Conservation (phyloP, 495 filamentous ascomycete genomes). For the Aspergillus affinis region DNA sequence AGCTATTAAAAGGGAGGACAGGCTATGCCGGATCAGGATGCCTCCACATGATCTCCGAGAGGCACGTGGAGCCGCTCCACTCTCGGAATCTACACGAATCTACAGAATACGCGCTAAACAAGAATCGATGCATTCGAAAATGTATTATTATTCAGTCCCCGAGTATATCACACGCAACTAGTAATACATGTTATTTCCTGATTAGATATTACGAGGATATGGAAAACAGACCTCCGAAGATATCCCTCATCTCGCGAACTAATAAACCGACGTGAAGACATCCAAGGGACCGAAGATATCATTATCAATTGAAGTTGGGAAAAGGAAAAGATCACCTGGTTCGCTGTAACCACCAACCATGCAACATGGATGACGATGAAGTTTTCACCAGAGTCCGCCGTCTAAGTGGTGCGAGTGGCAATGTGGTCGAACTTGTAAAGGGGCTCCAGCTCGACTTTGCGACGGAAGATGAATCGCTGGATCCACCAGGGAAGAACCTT, state of each 20-base stretch:
- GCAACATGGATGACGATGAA: neutral
- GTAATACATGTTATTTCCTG: neutral
- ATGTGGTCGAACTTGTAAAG: slow-evolving; percentile 62
- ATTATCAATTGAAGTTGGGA: neutral
- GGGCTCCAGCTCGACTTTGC: slow-evolving; percentile 54
- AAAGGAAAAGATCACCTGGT: neutral
- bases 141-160: neutral
- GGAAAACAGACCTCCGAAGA: neutral
- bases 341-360: neutral
- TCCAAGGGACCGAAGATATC: neutral
- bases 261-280: neutral
- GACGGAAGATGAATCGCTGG: slow-evolving; percentile 62
- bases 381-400: too few species aligned
- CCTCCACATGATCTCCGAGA: neutral
- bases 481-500: slow-evolving; percentile 69
- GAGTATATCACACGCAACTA: neutral
- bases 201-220: neutral
- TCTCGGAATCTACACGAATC: neutral
- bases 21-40: neutral
- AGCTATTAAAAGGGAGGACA: slow-evolving; percentile 54
- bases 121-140: neutral
- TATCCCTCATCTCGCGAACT: neutral
- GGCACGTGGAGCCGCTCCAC: neutral
- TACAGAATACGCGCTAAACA: neutral
- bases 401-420: slow-evolving; percentile 8